A percentile compares a stretch with the other conserved stretches of the same genome.
Evolutionary conservation across 345 rosid genomes (phyloP).

Genomic region (Tarenaya hassleriana): DNA sequence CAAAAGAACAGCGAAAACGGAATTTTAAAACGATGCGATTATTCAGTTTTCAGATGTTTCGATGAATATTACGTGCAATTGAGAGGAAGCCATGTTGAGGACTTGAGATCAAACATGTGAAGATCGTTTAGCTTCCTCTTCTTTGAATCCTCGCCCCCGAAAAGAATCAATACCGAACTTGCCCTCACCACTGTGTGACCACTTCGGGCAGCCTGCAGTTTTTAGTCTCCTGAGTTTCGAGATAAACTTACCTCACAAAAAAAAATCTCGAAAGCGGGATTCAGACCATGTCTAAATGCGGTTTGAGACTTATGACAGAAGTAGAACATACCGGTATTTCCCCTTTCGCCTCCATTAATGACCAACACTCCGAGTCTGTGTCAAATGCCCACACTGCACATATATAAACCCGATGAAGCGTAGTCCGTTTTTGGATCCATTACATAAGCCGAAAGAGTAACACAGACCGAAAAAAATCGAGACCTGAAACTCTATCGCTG

Average conservation of each 20-base stretch:
- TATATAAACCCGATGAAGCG: slow-evolving; percentile 19
- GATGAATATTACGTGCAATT: slow-evolving; percentile 63
- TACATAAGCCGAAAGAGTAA: slow-evolving; percentile 3
- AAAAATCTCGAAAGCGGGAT: not conserved
- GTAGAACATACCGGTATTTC: slow-evolving; percentile 63
- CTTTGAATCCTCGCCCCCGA: slow-evolving; percentile 91
- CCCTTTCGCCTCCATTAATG: slow-evolving; percentile 90
- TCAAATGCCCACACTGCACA: slow-evolving; percentile 86
- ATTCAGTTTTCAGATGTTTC: not conserved
- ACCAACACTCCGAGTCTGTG: slow-evolving; percentile 87
- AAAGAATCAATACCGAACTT: slow-evolving; percentile 66
- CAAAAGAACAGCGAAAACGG: too few species aligned
- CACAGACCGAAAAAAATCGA: slow-evolving; percentile 2
- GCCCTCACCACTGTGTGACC: slow-evolving; percentile 94
- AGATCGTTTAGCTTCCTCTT: slow-evolving; percentile 89
- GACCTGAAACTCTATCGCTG: slow-evolving; percentile 81
- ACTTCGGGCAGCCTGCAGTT: slow-evolving; percentile 69
- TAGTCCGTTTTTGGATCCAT: too few species aligned
- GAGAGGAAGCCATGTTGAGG: slow-evolving; percentile 92
- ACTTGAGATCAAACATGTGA: slow-evolving; percentile 92
- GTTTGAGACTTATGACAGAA: not conserved
- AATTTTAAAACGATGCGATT: too few species aligned
- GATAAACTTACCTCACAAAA: not conserved
- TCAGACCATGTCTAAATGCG: slow-evolving; percentile 2
- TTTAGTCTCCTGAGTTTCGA: not conserved